Evolutionary conservation across 2,329 filamentous ascomycete genomes (phyloP).

Genomic region (Penicillium oxalicum): DNA sequence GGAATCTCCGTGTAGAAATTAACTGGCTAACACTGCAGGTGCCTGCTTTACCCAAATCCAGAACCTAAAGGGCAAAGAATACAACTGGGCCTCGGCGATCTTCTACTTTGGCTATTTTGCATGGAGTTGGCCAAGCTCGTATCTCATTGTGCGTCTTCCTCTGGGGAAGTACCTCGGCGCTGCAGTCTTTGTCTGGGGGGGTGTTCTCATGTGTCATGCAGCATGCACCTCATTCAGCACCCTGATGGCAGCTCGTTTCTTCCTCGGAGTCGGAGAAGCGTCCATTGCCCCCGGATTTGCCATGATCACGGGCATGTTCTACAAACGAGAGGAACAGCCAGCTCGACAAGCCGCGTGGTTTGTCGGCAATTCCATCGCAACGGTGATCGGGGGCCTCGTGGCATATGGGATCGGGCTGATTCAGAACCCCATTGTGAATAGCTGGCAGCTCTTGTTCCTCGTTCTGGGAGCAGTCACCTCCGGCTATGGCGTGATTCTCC

Average conservation of each 20-base stretch:
- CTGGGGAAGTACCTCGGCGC: conserved; percentile 26
- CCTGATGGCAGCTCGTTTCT: conserved; percentile 39
- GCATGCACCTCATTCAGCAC: conserved; percentile 25
- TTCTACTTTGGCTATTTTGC: conserved; percentile 34
- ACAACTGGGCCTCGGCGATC: conserved; percentile 28
- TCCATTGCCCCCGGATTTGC: conserved; percentile 31
- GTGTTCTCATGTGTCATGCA: conserved; percentile 29
- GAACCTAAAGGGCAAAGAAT: conserved; percentile 24
- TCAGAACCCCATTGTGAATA: conserved; percentile 11
- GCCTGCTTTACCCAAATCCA: conserved; percentile 1
- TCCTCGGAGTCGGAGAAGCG: conserved; percentile 27
- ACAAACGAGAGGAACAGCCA: conserved; percentile 30
- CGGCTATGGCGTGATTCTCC: conserved; percentile 17
- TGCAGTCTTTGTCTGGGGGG: conserved; percentile 30
- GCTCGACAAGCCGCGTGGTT: conserved; percentile 32
- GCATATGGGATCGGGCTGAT: conserved; percentile 26
- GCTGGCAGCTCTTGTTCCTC: conserved; percentile 30
- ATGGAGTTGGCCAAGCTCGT: conserved; percentile 37
- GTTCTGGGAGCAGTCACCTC: conserved; percentile 26
- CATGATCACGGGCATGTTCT: conserved; percentile 35
- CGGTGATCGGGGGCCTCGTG: conserved; percentile 26
- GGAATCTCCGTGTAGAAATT: no score
- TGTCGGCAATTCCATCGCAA: conserved; percentile 29
- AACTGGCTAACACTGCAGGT: no score
- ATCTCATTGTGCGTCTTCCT: conserved; percentile 32